phyloP scores from a whole-genome alignment of 2,329 filamentous ascomycete genomes.

The Penicillium aurantiogriseum region DNA sequence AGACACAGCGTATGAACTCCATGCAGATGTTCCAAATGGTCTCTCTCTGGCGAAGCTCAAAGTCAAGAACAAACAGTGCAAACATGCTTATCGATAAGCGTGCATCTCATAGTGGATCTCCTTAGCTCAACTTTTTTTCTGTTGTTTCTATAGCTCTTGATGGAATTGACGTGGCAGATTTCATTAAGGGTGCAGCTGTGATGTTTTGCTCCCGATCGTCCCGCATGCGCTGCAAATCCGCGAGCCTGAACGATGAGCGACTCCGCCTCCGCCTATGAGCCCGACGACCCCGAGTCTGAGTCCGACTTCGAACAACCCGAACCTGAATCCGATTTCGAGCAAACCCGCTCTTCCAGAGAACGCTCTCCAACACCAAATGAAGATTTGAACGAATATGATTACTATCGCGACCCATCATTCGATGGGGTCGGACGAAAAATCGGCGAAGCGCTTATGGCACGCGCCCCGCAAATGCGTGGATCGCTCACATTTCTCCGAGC shows the following conservation, averaged over 20 bases:
- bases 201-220: constrained; percentile 24
- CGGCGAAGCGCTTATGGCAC: constrained; percentile 5
- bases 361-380: constrained; percentile 7
- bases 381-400: background rate
- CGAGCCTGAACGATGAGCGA: constrained; percentile 43
- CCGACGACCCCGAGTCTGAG: constrained; percentile 28
- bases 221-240: constrained; percentile 32
- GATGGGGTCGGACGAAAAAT: background rate
- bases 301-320: constrained; percentile 23
- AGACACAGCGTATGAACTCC: constrained; percentile 32
- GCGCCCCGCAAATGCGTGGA: constrained; percentile 26
- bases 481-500: constrained; percentile 47
- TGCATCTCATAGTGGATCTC: constrained; percentile 11
- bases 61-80: constrained; percentile 37
- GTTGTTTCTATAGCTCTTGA: background rate
- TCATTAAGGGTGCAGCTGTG: constrained; percentile 17
- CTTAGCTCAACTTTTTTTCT: constrained; percentile 14
- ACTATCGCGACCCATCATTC: background rate
- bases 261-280: constrained; percentile 29
- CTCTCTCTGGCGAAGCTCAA: background rate
- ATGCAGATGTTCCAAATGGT: constrained; percentile 20
- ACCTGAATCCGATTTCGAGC: constrained; percentile 20
- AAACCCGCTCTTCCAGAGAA: constrained; percentile 3
- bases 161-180: constrained; percentile 5
- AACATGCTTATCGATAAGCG: constrained; percentile 33